Evolutionary conservation across 129 eudicot species (phyloP).

Genomic region (Flaveria trinervia): DNA sequence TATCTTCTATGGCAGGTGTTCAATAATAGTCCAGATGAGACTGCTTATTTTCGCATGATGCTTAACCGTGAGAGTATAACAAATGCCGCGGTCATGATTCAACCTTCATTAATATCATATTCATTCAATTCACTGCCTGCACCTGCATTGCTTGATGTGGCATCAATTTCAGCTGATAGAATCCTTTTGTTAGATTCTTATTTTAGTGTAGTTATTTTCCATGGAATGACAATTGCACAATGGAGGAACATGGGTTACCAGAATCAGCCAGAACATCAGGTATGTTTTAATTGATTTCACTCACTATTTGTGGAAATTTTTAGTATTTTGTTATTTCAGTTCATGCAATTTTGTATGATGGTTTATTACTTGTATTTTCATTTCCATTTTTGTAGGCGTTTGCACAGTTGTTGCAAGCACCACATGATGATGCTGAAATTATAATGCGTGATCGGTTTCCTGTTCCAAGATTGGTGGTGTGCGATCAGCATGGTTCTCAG

Average conservation of each 20-base stretch:
- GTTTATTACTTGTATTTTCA: not conserved
- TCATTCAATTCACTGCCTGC: conserved; percentile 84
- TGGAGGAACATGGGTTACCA: conserved; percentile 99
- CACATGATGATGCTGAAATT: conserved; percentile 79
- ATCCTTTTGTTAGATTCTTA: conserved; percentile 87
- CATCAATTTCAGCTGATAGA: conserved; percentile 88
- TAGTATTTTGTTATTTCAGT: not conserved
- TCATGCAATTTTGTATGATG: not conserved
- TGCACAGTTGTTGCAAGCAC: conserved; percentile 82
- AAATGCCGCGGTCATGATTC: conserved; percentile 93
- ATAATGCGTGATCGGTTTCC: conserved; percentile 94
- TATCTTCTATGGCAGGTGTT: conserved; percentile 56
- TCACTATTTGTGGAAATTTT: not conserved
- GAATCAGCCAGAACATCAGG: conserved; percentile 92
- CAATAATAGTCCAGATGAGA: conserved; percentile 97
- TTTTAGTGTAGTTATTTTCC: conserved; percentile 94
- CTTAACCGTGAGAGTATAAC: conserved; percentile 83
- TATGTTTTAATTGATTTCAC: conserved; percentile 19
- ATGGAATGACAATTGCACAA: conserved; percentile 95
- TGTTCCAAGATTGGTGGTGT: conserved; percentile 91
- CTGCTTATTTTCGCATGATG: conserved; percentile 95
- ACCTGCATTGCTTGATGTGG: conserved; percentile 87
- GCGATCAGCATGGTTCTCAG: conserved; percentile 99
- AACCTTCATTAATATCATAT: conserved; percentile 88
- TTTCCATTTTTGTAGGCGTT: conserved; percentile 52